phyloP scores from a whole-genome alignment of 805 yeast species.

The Starmerella lactis-condensi region DNA sequence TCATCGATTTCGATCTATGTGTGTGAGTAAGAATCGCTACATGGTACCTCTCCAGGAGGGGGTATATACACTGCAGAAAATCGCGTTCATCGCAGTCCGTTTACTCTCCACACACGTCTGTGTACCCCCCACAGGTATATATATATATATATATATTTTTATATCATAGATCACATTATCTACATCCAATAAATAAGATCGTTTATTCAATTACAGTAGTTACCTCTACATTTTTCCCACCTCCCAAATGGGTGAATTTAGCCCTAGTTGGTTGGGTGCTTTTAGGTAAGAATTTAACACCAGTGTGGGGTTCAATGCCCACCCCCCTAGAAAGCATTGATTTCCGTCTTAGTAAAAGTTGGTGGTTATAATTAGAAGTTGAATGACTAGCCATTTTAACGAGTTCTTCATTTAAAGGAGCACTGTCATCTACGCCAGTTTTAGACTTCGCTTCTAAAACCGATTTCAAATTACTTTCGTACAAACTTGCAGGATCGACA shows the following conservation, averaged over 20 bases:
- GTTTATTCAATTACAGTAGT: slow-evolving; percentile 11
- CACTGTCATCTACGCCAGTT: not conserved
- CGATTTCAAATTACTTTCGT: slow-evolving; percentile 18
- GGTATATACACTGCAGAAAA: no score
- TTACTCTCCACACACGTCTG: no score
- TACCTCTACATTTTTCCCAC: slow-evolving; percentile 8
- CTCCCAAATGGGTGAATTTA: not conserved
- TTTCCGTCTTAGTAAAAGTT: slow-evolving; percentile 40
- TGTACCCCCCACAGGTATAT: no score
- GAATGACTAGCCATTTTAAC: slow-evolving; percentile 76
- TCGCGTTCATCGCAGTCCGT: no score
- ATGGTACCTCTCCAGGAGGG: no score
- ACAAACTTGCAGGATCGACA: slow-evolving; percentile 20
- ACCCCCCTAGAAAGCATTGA: slow-evolving; percentile 21
- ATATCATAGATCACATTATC: no score
- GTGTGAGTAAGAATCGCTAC: no score
- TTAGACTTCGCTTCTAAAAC: slow-evolving; percentile 16
- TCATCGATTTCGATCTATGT: no score
- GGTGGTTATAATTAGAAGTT: slow-evolving; percentile 50
- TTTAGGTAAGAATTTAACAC: slow-evolving; percentile 54
- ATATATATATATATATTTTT: no score
- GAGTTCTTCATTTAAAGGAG: slow-evolving; percentile 23
- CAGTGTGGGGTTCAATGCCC: slow-evolving; percentile 61
- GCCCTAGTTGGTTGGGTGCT: slow-evolving; percentile 52
- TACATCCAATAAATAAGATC: no score